A percentile compares a stretch with the other conserved stretches of the same genome.
phyloP scores from a whole-genome alignment of 768 basidiomycete genomes.

The Brasilioporus rufonigricans region DNA sequence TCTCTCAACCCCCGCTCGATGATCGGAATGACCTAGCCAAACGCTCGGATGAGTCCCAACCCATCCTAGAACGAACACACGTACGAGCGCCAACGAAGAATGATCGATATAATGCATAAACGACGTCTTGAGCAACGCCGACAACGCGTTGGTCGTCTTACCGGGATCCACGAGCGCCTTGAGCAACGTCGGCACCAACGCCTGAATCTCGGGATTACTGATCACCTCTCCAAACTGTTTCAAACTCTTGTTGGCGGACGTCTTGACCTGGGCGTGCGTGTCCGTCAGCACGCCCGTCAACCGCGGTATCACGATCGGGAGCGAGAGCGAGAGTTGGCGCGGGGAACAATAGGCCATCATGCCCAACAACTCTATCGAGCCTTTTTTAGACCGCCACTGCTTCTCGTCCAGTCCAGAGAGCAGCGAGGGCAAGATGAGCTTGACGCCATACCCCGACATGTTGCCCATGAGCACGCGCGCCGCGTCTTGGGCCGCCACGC shows the following conservation, averaged over 20 bases:
- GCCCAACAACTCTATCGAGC: constrained; percentile 93
- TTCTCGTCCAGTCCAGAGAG: constrained; percentile 93
- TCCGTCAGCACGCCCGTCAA: constrained; percentile 94
- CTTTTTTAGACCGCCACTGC: constrained; percentile 97
- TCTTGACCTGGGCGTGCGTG: constrained; percentile 93
- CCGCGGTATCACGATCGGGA: constrained; percentile 96
- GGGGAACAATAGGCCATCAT: constrained; percentile 99
- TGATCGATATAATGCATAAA: constrained; percentile 99
- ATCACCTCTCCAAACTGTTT: constrained; percentile 99
- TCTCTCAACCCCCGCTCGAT: constrained; percentile 91
- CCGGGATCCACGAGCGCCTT: constrained; percentile 95
- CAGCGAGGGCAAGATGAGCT: constrained; percentile 87
- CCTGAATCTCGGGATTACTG: constrained; percentile 95
- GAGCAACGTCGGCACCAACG: constrained; percentile 82
- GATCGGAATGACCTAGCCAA: constrained; percentile 84
- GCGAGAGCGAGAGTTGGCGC: constrained; percentile 86
- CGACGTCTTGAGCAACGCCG: constrained; percentile 87
- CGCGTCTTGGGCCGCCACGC: constrained; percentile 91
- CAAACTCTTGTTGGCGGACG: constrained; percentile 90
- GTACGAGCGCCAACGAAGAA: constrained; percentile 87
- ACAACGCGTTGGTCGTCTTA: constrained; percentile 82
- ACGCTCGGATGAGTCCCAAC: neutral
- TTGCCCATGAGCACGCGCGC: constrained; percentile 93
- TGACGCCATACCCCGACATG: constrained; percentile 92
- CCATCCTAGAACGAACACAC: constrained; percentile 22